These are phyloP conservation scores for Penicillium herquei DNA, from an alignment of 495 filamentous ascomycete genomes.

Conservation along the genomic window DNA sequence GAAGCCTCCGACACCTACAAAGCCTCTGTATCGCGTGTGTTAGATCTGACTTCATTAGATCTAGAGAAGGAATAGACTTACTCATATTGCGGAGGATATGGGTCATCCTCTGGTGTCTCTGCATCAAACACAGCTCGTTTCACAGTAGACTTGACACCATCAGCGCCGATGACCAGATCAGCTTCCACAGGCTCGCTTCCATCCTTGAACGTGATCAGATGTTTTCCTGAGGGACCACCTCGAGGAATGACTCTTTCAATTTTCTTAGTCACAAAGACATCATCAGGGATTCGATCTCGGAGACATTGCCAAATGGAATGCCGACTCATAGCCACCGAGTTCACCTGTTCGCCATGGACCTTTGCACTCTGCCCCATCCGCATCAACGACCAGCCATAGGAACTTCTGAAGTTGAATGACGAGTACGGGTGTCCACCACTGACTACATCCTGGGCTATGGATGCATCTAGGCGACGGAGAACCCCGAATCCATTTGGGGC, in stretches of 20 bases:
- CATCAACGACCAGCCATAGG: conserved; percentile 6
- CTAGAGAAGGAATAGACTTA: not conserved
- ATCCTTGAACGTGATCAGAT: conserved; percentile 8
- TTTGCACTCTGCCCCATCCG: conserved; percentile 16
- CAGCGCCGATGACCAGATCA: conserved; percentile 21
- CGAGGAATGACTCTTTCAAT: not conserved
- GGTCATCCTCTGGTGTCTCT: conserved; percentile 1
- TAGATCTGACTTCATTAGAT: not conserved
- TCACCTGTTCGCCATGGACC: conserved; percentile 15
- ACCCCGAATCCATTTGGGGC: conserved; percentile 51
- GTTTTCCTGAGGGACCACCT: not conserved
- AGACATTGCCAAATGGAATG: conserved; percentile 10
- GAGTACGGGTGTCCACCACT: conserved; percentile 36
- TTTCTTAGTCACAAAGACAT: conserved; percentile 7
- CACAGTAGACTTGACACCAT: conserved; percentile 8
- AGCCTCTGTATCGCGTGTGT: not conserved
- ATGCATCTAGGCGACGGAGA: conserved; percentile 37
- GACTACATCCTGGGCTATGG: conserved; percentile 34
- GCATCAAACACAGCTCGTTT: conserved; percentile 9
- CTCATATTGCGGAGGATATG: conserved; percentile 10
- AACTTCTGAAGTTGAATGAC: conserved; percentile 33
- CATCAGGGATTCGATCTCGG: conserved; percentile 3
- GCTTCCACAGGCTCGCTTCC: conserved; percentile 8
- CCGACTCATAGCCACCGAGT: conserved; percentile 8
- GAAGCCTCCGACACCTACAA: conserved; percentile 9